These are phyloP conservation scores for Vaccinium corymbosum DNA, from an alignment of 148 eudicot species.

Conservation along the genomic window DNA sequence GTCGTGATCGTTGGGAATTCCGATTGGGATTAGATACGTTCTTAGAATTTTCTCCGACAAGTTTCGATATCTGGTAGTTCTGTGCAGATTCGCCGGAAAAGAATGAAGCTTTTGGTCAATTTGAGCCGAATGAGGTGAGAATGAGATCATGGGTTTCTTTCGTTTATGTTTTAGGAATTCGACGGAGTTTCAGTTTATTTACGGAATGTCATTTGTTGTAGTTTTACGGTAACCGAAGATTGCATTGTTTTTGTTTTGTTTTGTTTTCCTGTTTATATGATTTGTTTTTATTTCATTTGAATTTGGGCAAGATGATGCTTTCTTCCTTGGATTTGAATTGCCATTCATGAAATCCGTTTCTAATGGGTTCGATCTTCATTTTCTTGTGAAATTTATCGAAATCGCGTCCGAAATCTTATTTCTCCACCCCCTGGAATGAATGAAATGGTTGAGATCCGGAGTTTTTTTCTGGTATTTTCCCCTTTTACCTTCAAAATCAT, in stretches of 20 bases:
- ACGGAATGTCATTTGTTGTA: background rate
- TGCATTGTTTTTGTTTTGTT: background rate
- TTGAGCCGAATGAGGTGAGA: conserved; percentile 20
- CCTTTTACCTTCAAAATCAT: background rate
- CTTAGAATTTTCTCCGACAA: conserved; percentile 19
- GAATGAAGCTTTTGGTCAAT: background rate
- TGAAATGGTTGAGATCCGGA: conserved; percentile 15
- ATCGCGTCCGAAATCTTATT: background rate
- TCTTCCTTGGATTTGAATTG: background rate
- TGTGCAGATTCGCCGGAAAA: background rate
- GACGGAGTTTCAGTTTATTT: background rate
- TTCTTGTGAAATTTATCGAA: conserved; percentile 5
- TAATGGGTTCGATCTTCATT: conserved; percentile 29
- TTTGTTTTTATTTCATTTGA: background rate
- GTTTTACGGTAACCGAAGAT: background rate
- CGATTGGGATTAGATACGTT: conserved; percentile 13
- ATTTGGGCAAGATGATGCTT: background rate
- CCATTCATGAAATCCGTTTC: background rate
- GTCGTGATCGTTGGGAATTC: conserved; percentile 15
- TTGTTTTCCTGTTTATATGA: background rate
- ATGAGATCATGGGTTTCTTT: conserved; percentile 15
- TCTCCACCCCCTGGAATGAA: background rate
- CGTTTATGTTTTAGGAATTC: background rate
- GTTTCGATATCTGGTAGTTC: conserved; percentile 19
- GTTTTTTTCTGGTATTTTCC: background rate